Evolutionary conservation across 2,329 filamentous ascomycete species (phyloP).

Genomic region (Lasiodiplodia sp.): DNA sequence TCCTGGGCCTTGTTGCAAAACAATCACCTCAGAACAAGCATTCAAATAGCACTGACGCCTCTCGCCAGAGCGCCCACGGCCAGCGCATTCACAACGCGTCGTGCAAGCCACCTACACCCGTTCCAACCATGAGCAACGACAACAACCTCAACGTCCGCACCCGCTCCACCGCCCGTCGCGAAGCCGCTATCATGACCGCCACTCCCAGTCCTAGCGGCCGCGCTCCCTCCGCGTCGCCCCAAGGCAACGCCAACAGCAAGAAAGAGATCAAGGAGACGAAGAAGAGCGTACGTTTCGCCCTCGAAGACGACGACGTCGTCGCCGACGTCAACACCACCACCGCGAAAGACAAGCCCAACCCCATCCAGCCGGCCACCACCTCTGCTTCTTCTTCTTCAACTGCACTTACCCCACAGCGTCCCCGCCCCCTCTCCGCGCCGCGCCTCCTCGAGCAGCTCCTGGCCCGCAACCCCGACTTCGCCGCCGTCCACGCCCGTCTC

Average conservation of each 20-base stretch:
- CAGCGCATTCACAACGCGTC: not conserved
- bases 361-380: not conserved
- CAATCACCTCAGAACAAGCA: not conserved
- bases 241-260: no score
- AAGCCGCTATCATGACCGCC: not conserved
- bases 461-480: not conserved
- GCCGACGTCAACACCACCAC: not conserved
- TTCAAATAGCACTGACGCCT: not conserved
- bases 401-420: no score
- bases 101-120: not conserved
- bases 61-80: not conserved
- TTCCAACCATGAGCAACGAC: no score
- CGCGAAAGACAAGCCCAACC: no score
- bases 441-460: not conserved
- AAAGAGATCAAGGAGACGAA: not conserved
- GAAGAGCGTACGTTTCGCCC: not conserved
- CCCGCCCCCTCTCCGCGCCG: not conserved
- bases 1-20: not conserved
- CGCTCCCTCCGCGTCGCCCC: not conserved
- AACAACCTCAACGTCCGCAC: not conserved
- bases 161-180: not conserved
- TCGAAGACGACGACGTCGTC: not conserved
- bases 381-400: not conserved
- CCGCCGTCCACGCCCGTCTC: not conserved
- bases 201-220: no score